Percentiles rank a stretch among this genome's conserved stretches.
These are phyloP conservation scores for Kuraishia molischiana DNA, from an alignment of 805 yeast species.

Conservation along the genomic window DNA sequence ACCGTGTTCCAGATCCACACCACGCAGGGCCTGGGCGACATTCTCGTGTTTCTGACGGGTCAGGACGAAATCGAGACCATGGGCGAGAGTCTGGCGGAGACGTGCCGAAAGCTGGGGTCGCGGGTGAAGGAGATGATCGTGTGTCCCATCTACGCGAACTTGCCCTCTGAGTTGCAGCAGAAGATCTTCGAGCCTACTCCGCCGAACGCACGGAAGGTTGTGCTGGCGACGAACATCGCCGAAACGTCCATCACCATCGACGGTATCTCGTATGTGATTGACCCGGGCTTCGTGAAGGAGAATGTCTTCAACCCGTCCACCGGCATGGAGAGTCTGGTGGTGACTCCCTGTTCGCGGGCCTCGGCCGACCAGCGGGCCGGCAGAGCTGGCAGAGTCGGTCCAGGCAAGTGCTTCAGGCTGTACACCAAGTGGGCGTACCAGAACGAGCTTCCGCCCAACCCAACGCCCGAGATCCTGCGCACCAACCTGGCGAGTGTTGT, in stretches of 20 bases:
- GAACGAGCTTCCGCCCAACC: constrained; percentile 67
- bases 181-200: constrained; percentile 87
- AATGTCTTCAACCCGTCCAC: constrained; percentile 80
- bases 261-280: constrained; percentile 91
- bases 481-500: constrained; percentile 74
- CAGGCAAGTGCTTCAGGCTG: constrained; percentile 88
- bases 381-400: constrained; percentile 96
- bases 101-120: constrained; percentile 50
- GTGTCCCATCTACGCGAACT: constrained; percentile 84
- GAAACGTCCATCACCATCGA: constrained; percentile 95
- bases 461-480: constrained; percentile 89
- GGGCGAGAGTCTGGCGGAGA: constrained; percentile 64
- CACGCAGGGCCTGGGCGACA: constrained; percentile 70
- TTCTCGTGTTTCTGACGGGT: constrained; percentile 86
- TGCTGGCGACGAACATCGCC: constrained; percentile 93
- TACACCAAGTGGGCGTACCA: constrained; percentile 78
- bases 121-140: constrained; percentile 54
- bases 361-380: constrained; percentile 97
- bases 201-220: constrained; percentile 67
- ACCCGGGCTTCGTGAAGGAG: constrained; percentile 91
- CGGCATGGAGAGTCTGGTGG: constrained; percentile 81
- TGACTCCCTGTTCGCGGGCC: constrained; percentile 86
- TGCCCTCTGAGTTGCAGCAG: constrained; percentile 78
- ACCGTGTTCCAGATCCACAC: constrained; percentile 82
- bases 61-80: constrained; percentile 90